These are phyloP conservation scores for Paulinella micropora DNA, from an alignment of 78 protist genomes.

Conservation along the genomic window DNA sequence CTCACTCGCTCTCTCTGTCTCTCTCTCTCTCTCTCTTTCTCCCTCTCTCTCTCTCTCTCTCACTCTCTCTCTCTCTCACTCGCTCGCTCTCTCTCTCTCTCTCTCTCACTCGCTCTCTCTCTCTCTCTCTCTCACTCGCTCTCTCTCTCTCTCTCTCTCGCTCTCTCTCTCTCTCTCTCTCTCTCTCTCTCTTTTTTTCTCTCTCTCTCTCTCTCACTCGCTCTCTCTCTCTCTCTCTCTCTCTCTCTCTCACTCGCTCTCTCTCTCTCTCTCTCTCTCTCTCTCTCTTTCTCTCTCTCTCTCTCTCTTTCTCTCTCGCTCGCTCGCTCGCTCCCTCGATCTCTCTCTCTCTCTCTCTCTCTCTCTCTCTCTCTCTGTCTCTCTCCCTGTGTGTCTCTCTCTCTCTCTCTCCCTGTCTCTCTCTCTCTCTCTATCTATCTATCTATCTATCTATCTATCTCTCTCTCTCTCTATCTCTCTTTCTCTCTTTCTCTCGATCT, in stretches of 20 bases:
- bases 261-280: slow-evolving; percentile 1
- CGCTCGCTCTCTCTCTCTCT: too few species aligned
- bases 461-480: background rate
- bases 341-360: background rate
- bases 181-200: background rate
- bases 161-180: background rate
- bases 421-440: background rate
- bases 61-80: too few species aligned
- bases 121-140: too few species aligned
- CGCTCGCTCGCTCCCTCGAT: background rate
- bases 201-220: background rate
- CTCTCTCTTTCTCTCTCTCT: background rate
- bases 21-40: too few species aligned
- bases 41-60: too few species aligned
- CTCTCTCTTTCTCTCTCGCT: background rate
- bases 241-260: background rate
- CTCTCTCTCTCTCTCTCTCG: too few species aligned
- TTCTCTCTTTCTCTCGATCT: background rate
- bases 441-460: background rate
- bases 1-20: too few species aligned
- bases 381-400: background rate
- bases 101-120: too few species aligned
- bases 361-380: background rate
- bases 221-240: background rate
- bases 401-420: background rate